Evolutionary conservation across 2,329 filamentous ascomycete species (phyloP).

Genomic region (Monilinia laxa): DNA sequence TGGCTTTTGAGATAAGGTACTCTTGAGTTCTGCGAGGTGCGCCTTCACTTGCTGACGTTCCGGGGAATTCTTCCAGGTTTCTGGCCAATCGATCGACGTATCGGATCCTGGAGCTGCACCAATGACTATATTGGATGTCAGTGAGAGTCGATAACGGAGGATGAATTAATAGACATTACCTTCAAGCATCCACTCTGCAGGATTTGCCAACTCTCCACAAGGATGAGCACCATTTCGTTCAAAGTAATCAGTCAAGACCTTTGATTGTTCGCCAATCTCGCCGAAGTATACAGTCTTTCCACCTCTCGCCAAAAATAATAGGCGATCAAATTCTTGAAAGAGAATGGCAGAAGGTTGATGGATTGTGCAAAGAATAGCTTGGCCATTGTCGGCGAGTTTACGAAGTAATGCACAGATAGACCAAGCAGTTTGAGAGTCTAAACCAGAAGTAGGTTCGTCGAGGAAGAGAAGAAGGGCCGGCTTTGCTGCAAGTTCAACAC

Average conservation of each 20-base stretch:
- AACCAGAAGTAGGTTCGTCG: conserved; percentile 91
- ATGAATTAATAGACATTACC: conserved; percentile 29
- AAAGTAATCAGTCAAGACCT: conserved; percentile 70
- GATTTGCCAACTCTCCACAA: conserved; percentile 70
- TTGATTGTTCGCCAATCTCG: conserved; percentile 70
- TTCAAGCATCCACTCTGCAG: conserved; percentile 77
- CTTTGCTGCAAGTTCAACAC: conserved; percentile 90
- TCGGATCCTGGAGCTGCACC: conserved; percentile 64
- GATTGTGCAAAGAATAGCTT: conserved; percentile 94
- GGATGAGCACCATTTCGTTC: conserved; percentile 65
- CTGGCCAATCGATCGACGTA: conserved; percentile 60
- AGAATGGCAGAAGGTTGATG: conserved; percentile 96
- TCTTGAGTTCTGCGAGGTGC: conserved; percentile 56
- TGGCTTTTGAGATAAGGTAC: conserved; percentile 42
- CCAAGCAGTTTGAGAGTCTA: conserved; percentile 92
- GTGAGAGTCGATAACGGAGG: conserved; percentile 18
- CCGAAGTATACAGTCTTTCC: conserved; percentile 81
- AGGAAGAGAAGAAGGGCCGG: conserved; percentile 87
- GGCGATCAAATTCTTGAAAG: conserved; percentile 84
- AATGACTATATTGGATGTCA: conserved; percentile 43
- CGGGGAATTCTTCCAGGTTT: conserved; percentile 57
- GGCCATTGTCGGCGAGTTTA: conserved; percentile 84
- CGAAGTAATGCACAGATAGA: conserved; percentile 84
- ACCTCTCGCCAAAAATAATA: conserved; percentile 74
- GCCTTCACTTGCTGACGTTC: conserved; percentile 44